These are phyloP conservation scores for Sambucus nigra DNA, from an alignment of 129 eudicot species.

Conservation along the genomic window DNA sequence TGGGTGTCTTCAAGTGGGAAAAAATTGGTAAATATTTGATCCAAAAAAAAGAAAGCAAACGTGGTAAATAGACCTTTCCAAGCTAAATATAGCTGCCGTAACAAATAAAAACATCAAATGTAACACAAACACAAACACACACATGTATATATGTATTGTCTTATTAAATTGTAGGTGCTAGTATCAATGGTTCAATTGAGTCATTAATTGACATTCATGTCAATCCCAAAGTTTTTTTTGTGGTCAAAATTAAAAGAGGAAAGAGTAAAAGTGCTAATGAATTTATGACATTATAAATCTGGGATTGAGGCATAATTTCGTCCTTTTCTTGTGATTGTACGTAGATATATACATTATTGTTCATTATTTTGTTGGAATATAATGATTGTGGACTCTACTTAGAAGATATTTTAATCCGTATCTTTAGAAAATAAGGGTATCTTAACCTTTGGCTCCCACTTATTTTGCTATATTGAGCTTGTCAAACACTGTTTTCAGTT, in stretches of 20 bases:
- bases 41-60: too few species aligned
- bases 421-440: too few species aligned
- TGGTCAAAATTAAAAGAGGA: not conserved
- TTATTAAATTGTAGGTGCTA: not conserved
- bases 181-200: too few species aligned
- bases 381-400: not conserved
- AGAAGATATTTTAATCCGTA: not conserved
- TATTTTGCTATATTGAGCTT: too few species aligned
- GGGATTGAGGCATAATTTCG: not conserved
- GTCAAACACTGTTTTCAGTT: too few species aligned
- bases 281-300: not conserved
- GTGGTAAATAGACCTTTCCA: not conserved
- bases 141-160: too few species aligned
- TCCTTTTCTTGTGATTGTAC: not conserved
- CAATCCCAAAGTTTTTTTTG: not conserved
- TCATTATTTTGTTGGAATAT: not conserved
- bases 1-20: constrained; percentile 27
- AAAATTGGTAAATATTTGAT: not conserved
- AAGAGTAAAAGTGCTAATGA: not conserved
- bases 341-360: not conserved
- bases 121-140: too few species aligned
- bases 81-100: too few species aligned
- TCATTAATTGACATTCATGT: constrained; percentile 3
- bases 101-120: not conserved
- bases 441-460: too few species aligned